Evolutionary conservation across 352 stramenopile species (phyloP), one percentile per base, ranked within the genome.

Genomic region (Pythium rishiriense): DNA sequence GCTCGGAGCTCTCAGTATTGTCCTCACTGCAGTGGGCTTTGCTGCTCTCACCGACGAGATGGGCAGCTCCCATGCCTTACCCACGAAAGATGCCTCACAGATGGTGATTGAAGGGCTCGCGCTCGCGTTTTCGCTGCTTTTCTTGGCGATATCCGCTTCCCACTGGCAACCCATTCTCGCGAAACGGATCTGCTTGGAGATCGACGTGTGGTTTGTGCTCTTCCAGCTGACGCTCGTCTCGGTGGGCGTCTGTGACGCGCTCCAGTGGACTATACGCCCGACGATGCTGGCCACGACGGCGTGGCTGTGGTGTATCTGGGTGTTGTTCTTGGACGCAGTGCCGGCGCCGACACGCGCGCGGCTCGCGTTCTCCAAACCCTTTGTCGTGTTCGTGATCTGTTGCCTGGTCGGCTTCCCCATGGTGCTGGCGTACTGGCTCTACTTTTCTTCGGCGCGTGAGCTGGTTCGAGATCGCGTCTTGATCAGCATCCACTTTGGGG

Each of bases 141-240:
- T 28, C 14, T 3, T 51, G 10, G 12, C 33, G 19, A 51, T 42
- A 5, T 51, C 29, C 14, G 26, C 22, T 12, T 5, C 41, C 19
- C 37, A 51, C 14, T 61, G 29, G 15, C 53, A 61, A 19, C 39
- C 29, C 1, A 37, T 37, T 39, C 53, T 61, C 37, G 19, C 42
- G 11, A 35, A 39, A 39, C 53, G 53, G 12, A 41, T 61, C 53
- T 25, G 24, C 37, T 29, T 39, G 1, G 39, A 61, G 37, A 37
- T 61, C 17, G 53, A 61, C 37, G 37, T 41, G 24, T 61, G 53
- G 53, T 61, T 61, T 21, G 42, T 61, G 17, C 9, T 12, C 2
- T 33, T 50, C 53, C 25, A 52, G 53, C 22, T 39, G 17, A 61
- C 53, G 11, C n/a, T 42, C 26, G 53, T 61, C 22, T 19, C 53